Base-by-base conservation (phyloP, 768 basidiomycete species). In the Crucibulum laeve region DNA sequence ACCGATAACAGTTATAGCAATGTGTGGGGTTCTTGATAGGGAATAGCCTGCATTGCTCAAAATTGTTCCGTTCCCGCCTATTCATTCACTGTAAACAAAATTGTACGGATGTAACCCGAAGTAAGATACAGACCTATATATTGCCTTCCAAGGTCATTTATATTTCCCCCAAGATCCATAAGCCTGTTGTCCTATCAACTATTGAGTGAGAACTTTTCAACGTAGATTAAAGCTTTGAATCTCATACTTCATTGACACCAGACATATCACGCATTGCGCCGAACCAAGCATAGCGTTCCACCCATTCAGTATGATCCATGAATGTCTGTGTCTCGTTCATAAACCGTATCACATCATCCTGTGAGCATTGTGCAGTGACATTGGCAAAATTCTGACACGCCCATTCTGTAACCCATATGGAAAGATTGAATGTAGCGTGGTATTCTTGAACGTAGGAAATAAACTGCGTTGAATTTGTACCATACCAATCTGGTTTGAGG, bases 371-470 rank as follows among this genome's bases (percentile, higher is more conserved):
- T 5, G 52, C 55, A 19, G 58, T 48, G 2, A 52, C 40, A 36
- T 72, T 52, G 47, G 67, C 69, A 60, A 64, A 76, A 46, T 77
- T 75, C 57, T 77, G 75, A 49, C 76, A 77, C 0, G 74, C 73
- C 75, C 76, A 80, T 52, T 81, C 80, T 1, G 80, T 82, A 0
- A 81, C 70, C 79, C 79, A 81, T 13, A 81, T 56, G 3, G 77
- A 71, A 25, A 60, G 60, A 41, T 77, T 62, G 57, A 79, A 82
- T 4, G 74, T 73, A 7, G 65, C 43, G 51, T 78, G 67, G 50
- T 72, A 79, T 54, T 78, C 73, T 38, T 66, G 56, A 18, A 79
- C 50, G 54, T 78, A 74, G 13, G 63, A 55, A 33, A 69, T 65
- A 48, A 82, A 78, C 6, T 54, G 55, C 2, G 69, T 67, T 1